A percentile compares a stretch with the other conserved stretches of the same genome.
phyloP scores from a whole-genome alignment of 495 filamentous ascomycete species.

The Neurospora sp. region DNA sequence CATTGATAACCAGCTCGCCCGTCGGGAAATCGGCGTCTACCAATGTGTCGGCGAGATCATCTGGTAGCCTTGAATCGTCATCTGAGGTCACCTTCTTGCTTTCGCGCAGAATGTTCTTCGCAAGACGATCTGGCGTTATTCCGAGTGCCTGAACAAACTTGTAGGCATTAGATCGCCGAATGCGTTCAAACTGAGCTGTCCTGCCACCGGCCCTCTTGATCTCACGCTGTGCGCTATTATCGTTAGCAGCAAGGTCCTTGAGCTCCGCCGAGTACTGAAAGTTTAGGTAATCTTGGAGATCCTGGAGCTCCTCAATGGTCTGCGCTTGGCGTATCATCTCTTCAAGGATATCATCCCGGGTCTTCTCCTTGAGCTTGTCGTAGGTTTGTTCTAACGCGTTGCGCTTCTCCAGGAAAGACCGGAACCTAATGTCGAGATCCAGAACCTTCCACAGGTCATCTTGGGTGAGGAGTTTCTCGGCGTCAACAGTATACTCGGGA shows the following conservation, averaged over 20 bases:
- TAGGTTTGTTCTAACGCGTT: constrained; percentile 69
- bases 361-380: constrained; percentile 52
- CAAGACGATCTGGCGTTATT: constrained; percentile 79
- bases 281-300: constrained; percentile 91
- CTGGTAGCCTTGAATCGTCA: constrained; percentile 63
- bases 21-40: constrained; percentile 64
- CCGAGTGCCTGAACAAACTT: constrained; percentile 80
- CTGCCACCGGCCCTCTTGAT: constrained; percentile 69
- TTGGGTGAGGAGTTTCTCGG: constrained; percentile 84
- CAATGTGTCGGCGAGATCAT: constrained; percentile 74
- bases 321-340: constrained; percentile 64
- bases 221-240: constrained; percentile 36
- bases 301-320: constrained; percentile 88
- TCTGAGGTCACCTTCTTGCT: constrained; percentile 72
- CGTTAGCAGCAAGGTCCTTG: constrained; percentile 58
- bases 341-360: constrained; percentile 58
- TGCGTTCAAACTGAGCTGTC: constrained; percentile 66
- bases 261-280: constrained; percentile 83
- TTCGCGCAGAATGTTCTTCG: constrained; percentile 70
- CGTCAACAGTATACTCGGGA: constrained; percentile 60
- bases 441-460: constrained; percentile 91
- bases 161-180: constrained; percentile 69
- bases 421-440: constrained; percentile 88
- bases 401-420: constrained; percentile 81
- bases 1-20: constrained; percentile 60